Base-by-base conservation (phyloP, 2,329 filamentous ascomycete species). In the Fusarium pseudograminearum region DNA sequence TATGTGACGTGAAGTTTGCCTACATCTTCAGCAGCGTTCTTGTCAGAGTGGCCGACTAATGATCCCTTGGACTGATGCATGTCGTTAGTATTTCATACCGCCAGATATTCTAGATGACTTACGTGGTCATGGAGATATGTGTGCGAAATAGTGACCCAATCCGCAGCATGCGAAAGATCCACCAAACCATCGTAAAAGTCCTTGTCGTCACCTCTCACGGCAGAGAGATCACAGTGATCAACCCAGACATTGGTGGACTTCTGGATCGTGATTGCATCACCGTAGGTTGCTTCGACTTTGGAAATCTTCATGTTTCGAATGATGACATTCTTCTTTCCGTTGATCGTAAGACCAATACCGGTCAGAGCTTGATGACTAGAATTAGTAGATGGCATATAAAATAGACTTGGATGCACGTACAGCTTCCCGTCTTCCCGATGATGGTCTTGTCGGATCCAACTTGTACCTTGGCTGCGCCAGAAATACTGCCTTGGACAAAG, bases 41-140 rank as follows among this genome's bases (percentile, higher is more conserved):
- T 84, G 79, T 90, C 86, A 9, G 83, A 86, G 81, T 90, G 87
- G 8, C 87, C 88, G 54, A 90, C 80, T 16, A 90, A 82, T 0
- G 86, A 87, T 30, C 83, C 86, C 78, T 90, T 90, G 44, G 72
- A 78, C 71, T 73, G 6, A 12, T 4, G 2, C 24, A 12, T 6
- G 3, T 22, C 12, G 16, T 57, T 1, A 34, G 40, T 7, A 5
- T 33, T 1, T 2, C 18, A n/a, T n/a, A 7, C 7, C 7, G 4
- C 1, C 3, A 2, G 2, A 2, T 1, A 7, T 15, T 5, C 7
- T 7, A 1, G 10, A 24, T 7, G 2, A 20, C 62, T 57, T 15
- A 64, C 71, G 68, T 84, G 83, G 64, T 83, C 81, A 57, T 82
- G 80, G 61, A 84, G 78, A 44, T 80, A 80, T 24, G 75, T 80